Conservation (phyloP, 805 yeast species). For the Pachysolen tannophilus region DNA sequence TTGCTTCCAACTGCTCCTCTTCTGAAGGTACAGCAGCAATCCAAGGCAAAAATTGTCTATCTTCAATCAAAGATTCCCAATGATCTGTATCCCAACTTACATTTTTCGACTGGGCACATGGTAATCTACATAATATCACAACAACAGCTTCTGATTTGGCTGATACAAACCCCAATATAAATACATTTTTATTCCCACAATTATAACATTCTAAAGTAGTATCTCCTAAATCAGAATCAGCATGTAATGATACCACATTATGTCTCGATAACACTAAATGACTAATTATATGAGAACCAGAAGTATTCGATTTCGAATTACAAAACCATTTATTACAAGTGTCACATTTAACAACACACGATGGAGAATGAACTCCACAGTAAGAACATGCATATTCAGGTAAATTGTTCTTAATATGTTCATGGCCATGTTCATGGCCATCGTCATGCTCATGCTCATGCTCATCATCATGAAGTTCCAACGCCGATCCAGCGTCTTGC, state of each 20-base stretch:
- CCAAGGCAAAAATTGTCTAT: slow-evolving; percentile 75
- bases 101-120: slow-evolving; percentile 75
- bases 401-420: slow-evolving; percentile 3
- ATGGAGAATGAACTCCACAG: slow-evolving; percentile 64
- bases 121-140: slow-evolving; percentile 79
- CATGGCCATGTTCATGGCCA: not conserved
- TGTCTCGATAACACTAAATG: slow-evolving; percentile 81
- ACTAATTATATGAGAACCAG: slow-evolving; percentile 75
- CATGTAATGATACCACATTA: slow-evolving; percentile 64
- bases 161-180: slow-evolving; percentile 76
- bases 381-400: slow-evolving; percentile 43
- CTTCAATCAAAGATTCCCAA: slow-evolving; percentile 83
- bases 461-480: slow-evolving; percentile 1
- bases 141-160: slow-evolving; percentile 84
- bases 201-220: slow-evolving; percentile 82
- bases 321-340: slow-evolving; percentile 86
- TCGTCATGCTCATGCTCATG: slow-evolving; percentile 6
- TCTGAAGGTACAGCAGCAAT: slow-evolving; percentile 64
- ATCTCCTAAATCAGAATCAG: slow-evolving; percentile 80
- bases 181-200: slow-evolving; percentile 78
- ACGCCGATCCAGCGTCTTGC: not conserved
- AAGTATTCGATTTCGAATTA: slow-evolving; percentile 52
- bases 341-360: slow-evolving; percentile 67
- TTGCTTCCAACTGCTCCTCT: slow-evolving; percentile 49
- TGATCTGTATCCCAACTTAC: slow-evolving; percentile 79